phyloP scores from a whole-genome alignment of 225 moss, liverwort and hornwort species.

The Polytrichum formosum region DNA sequence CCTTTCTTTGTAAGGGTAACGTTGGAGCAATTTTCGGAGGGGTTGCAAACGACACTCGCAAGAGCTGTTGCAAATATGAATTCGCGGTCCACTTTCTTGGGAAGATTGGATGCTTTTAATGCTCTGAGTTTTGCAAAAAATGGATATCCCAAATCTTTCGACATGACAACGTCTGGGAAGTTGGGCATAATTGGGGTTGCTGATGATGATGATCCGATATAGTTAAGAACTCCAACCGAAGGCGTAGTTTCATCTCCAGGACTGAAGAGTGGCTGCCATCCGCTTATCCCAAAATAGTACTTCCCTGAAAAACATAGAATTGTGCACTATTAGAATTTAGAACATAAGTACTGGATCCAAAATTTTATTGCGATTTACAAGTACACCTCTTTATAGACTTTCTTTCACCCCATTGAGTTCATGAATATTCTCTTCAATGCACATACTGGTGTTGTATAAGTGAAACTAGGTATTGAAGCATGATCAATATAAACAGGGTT shows the following conservation, averaged over 20 bases:
- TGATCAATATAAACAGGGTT: too few species aligned
- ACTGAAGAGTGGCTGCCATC: not conserved
- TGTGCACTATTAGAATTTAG: too few species aligned
- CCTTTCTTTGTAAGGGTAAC: not conserved
- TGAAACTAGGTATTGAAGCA: too few species aligned
- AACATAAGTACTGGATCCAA: too few species aligned
- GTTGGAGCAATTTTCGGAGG: conserved; percentile 9
- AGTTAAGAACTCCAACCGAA: not conserved
- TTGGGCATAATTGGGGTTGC: conserved; percentile 10
- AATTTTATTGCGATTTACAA: too few species aligned
- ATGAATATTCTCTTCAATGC: too few species aligned
- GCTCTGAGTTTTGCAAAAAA: too few species aligned
- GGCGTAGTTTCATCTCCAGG: not conserved
- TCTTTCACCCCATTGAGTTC: too few species aligned
- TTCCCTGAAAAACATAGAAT: not conserved
- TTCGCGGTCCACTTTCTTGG: conserved; percentile 14
- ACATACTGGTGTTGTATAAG: too few species aligned
- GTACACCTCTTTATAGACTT: too few species aligned
- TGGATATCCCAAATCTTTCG: not conserved
- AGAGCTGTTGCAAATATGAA: conserved; percentile 5
- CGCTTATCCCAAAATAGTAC: conserved; percentile 1
- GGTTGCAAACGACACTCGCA: not conserved
- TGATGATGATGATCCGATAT: not conserved
- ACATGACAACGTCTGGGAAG: not conserved
- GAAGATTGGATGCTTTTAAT: not conserved